These are phyloP conservation scores for Gymnopilus junonius DNA, from an alignment of 768 basidiomycete species.

Conservation along the genomic window DNA sequence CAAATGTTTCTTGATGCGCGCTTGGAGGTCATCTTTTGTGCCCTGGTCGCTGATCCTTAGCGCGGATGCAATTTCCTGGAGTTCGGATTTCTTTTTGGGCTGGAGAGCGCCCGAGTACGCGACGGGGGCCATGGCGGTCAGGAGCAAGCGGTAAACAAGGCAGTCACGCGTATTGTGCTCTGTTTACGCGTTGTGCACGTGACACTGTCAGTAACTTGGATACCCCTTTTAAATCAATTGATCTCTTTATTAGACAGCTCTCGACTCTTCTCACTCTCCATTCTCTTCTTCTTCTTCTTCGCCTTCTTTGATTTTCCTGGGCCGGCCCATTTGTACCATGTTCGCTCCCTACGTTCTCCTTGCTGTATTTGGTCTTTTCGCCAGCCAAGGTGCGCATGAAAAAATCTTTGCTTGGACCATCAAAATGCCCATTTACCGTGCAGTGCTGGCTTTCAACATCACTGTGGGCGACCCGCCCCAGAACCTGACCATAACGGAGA, in stretches of 20 bases:
- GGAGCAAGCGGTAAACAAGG: conserved; percentile 29
- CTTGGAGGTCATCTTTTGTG: conserved; percentile 65
- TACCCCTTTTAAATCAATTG: not conserved
- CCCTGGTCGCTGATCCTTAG: conserved; percentile 57
- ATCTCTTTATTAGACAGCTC: not conserved
- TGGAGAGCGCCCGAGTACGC: conserved; percentile 56
- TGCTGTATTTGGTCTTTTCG: conserved; percentile 49
- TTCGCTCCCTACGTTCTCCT: conserved; percentile 32
- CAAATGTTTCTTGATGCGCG: conserved; percentile 66
- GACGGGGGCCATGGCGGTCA: conserved; percentile 46
- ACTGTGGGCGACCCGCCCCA: conserved; percentile 36
- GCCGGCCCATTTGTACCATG: conserved; percentile 34
- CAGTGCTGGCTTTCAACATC: conserved; percentile 53
- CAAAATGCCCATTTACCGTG: not conserved
- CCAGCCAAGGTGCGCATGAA: conserved; percentile 68
- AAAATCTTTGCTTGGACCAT: not conserved
- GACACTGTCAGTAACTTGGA: conserved; percentile 18
- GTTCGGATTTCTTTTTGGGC: conserved; percentile 72
- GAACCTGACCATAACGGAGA: conserved; percentile 44
- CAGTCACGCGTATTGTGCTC: conserved; percentile 24
- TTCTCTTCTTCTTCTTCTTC: conserved; percentile 17
- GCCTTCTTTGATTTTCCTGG: conserved; percentile 26
- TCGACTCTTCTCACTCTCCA: conserved; percentile 13
- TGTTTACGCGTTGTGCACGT: conserved; percentile 37
- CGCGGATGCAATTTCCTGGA: conserved; percentile 62